These are phyloP conservation scores for Pichia sp. DNA, from an alignment of 1,139 yeast species.

Conservation along the genomic window DNA sequence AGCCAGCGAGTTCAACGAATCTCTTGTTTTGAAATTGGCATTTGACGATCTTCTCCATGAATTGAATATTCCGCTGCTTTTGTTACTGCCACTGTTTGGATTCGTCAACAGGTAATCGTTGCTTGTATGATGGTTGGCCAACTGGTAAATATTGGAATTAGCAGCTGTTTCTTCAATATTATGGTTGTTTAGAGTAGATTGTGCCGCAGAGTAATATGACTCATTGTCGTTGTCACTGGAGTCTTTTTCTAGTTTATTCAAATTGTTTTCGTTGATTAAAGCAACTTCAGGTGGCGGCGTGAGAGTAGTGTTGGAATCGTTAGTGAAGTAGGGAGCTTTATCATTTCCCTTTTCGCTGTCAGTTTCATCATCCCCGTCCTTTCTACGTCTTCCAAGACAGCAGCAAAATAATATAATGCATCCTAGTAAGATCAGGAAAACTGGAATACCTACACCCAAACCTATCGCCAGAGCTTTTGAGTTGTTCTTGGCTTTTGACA, in stretches of 20 bases:
- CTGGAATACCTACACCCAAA: slow-evolving; percentile 80
- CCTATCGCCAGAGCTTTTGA: slow-evolving; percentile 63
- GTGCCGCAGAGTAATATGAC: slow-evolving; percentile 22
- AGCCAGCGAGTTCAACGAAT: slow-evolving; percentile 64
- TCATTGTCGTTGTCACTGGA: slow-evolving; percentile 15
- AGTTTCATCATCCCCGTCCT: slow-evolving; percentile 21
- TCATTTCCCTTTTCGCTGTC: slow-evolving; percentile 29
- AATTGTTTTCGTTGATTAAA: slow-evolving; percentile 37
- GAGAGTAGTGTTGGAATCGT: slow-evolving; percentile 6
- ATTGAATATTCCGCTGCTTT: slow-evolving; percentile 23
- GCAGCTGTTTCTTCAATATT: slow-evolving; percentile 7
- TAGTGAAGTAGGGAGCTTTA: slow-evolving; percentile 18
- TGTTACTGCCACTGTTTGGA: background rate
- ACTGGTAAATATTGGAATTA: slow-evolving; percentile 11
- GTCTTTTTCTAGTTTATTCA: slow-evolving; percentile 32
- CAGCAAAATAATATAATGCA: slow-evolving; percentile 49
- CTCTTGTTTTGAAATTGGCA: slow-evolving; percentile 40
- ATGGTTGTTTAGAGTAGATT: slow-evolving; percentile 10
- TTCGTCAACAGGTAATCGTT: slow-evolving; percentile 7
- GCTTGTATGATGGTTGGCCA: slow-evolving; percentile 9
- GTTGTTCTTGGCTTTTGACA: slow-evolving; percentile 15
- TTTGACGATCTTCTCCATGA: slow-evolving; percentile 58
- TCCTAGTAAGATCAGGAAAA: slow-evolving; percentile 39
- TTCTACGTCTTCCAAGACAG: slow-evolving; percentile 40
- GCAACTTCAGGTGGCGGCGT: slow-evolving; percentile 26